A percentile compares a stretch with the other conserved stretches of the same genome.
These are phyloP conservation scores for Fusarium papillatum DNA, from an alignment of 2,329 filamentous ascomycete species.

Conservation along the genomic window DNA sequence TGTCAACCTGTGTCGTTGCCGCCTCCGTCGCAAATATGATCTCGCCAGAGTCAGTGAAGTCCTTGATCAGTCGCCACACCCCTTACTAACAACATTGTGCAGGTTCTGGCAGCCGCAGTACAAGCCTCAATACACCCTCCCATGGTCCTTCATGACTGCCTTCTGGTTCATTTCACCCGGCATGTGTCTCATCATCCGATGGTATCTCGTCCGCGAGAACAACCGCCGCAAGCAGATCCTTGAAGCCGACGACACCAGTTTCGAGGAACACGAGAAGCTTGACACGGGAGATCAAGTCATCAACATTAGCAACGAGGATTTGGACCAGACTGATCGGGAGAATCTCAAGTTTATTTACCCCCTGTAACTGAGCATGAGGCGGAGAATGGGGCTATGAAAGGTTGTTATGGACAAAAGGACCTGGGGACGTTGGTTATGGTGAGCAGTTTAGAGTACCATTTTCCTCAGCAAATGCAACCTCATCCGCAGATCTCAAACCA, in stretches of 20 bases:
- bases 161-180: background rate
- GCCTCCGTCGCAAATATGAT: slow-evolving; percentile 1
- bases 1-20: background rate
- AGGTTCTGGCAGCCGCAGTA: slow-evolving; percentile 6
- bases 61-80: too few relatives aligned
- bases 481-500: background rate
- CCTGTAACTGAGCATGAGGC: background rate
- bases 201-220: slow-evolving; percentile 1
- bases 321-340: background rate
- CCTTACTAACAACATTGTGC: too few relatives aligned
- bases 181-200: slow-evolving; percentile 7
- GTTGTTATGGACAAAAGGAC: background rate
- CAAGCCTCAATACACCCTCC: background rate
- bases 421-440: background rate
- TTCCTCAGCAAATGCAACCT: background rate
- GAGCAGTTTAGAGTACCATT: background rate
- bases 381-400: too few relatives aligned
- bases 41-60: background rate
- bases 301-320: background rate
- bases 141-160: background rate
- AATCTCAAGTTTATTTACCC: slow-evolving; percentile 5
- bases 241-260: background rate
- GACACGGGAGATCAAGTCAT: background rate
- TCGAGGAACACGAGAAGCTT: background rate
- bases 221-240: background rate